A percentile compares a stretch with the other conserved stretches of the same genome.
Conservation (phyloP, 208 protist species). For the Leishmania amazonensis region DNA sequence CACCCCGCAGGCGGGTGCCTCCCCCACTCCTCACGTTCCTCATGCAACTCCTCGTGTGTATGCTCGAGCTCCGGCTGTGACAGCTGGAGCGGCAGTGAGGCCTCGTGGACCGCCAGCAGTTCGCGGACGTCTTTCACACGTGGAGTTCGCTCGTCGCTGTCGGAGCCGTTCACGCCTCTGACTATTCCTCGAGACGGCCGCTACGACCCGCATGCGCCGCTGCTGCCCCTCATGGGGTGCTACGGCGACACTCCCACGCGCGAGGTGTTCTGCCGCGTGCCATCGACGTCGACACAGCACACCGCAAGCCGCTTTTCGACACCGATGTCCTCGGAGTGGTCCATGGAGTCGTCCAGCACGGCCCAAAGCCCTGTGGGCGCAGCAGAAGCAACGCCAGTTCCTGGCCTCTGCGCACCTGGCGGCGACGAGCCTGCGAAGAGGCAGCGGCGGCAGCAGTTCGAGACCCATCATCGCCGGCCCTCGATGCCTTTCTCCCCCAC, state of each 20-base stretch:
- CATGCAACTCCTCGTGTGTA: not conserved
- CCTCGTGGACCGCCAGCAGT: not conserved
- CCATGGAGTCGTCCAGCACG: conserved; percentile 8
- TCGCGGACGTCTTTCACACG: not conserved
- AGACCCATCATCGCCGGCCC: not conserved
- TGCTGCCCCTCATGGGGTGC: conserved; percentile 27
- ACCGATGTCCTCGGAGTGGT: conserved; percentile 32
- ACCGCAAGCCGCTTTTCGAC: conserved; percentile 23
- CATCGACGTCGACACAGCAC: conserved; percentile 16
- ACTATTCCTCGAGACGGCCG: conserved; percentile 11
- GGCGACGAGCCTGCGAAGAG: not conserved
- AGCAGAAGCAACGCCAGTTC: not conserved
- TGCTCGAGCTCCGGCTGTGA: not conserved
- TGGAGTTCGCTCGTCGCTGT: not conserved
- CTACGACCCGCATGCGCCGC: conserved; percentile 23
- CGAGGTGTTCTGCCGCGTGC: conserved; percentile 13
- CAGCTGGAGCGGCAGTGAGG: conserved; percentile 9
- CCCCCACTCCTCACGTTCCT: not conserved
- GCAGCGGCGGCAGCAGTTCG: not conserved
- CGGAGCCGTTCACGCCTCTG: conserved; percentile 9
- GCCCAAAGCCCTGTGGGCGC: not conserved
- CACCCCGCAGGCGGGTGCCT: not conserved
- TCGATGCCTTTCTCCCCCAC: not conserved
- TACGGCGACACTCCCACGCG: conserved; percentile 19
- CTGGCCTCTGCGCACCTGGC: not conserved